Base-by-base conservation (phyloP, 257 asterid species). In the Solanum etuberosum region DNA sequence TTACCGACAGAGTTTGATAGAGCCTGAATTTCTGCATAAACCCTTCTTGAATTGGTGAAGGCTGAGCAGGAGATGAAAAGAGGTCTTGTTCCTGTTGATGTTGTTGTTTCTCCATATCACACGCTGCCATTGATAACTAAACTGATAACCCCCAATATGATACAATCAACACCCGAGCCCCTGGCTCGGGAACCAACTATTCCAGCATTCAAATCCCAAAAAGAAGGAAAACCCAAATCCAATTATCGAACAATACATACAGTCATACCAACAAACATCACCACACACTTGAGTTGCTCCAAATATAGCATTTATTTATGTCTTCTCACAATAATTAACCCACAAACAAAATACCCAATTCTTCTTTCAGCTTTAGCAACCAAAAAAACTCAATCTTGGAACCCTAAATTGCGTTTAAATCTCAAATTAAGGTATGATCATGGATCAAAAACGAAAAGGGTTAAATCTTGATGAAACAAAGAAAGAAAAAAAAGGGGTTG, bases 1-100 rank as follows among this genome's bases (percentile, higher is more conserved):
- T 86, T 95, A 96, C 99, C 98, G 99, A 93, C 91, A 86, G 93
- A 82, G 99, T 96, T 92, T 95, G 95, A 40, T 95, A 96, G 80
- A 96, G 98, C 84, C 98, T 93, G 91, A 96, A 96, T 93, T 96
- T 94, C 93, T 95, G 95, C 95, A 96, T 93, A 92, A 93, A 90
- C 83, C 95, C 94, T 83, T 91, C 94, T 2, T 92, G 87, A 48
- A 88, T 89, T 3, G 92, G 90, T 86, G 88, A 86, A 70, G 84
- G 70, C 42, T 85, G 87, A 86, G 88, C 21, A 86, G 87, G 90
- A 70, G 91, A 88, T 68, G 89, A 85, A 85, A 87, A 91, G 23
- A 84, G 88, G 86, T 31, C 91, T 85, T 86, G 89, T 80, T 85
- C 94, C 86, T 89, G 89, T 46, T 83, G 88, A 72, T 37, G 70